These are phyloP conservation scores for Acidiella bohemica DNA, from an alignment of 495 filamentous ascomycete species.

Conservation along the genomic window DNA sequence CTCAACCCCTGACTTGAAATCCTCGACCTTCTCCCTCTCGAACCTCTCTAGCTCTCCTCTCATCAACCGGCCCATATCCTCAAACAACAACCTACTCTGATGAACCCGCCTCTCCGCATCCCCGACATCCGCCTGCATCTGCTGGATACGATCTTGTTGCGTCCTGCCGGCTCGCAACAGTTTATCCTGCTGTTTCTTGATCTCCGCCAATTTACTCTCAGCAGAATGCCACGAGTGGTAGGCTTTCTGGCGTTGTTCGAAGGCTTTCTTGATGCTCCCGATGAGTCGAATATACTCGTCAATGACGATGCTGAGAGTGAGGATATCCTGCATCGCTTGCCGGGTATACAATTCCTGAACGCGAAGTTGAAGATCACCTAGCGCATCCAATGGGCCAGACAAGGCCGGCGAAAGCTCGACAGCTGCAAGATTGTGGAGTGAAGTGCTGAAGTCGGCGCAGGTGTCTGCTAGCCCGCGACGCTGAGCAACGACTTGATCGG, in stretches of 20 bases:
- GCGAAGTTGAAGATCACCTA: slow-evolving; percentile 83
- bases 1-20: slow-evolving; percentile 96
- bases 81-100: slow-evolving; percentile 76
- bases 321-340: slow-evolving; percentile 90
- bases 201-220: slow-evolving; percentile 77
- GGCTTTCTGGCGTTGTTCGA: slow-evolving; percentile 82
- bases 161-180: slow-evolving; percentile 81
- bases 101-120: slow-evolving; percentile 93
- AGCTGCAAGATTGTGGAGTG: slow-evolving; percentile 73
- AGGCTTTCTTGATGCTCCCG: slow-evolving; percentile 81
- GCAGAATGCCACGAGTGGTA: slow-evolving; percentile 86
- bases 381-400: slow-evolving; percentile 72
- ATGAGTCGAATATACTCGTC: slow-evolving; percentile 97
- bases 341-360: slow-evolving; percentile 92
- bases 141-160: slow-evolving; percentile 87
- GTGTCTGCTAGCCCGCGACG: slow-evolving; percentile 86
- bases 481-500: slow-evolving; percentile 81
- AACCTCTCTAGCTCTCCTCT: slow-evolving; percentile 81
- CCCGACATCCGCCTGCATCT: slow-evolving; percentile 77
- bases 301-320: slow-evolving; percentile 92
- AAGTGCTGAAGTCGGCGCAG: slow-evolving; percentile 80
- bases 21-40: slow-evolving; percentile 94
- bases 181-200: slow-evolving; percentile 77
- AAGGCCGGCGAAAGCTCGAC: slow-evolving; percentile 84
- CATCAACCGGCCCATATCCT: slow-evolving; percentile 96